A percentile compares a stretch with the other conserved stretches of the same genome.
Conservation (phyloP, 2,329 filamentous ascomycete genomes). For the Colletotrichum sojae region DNA sequence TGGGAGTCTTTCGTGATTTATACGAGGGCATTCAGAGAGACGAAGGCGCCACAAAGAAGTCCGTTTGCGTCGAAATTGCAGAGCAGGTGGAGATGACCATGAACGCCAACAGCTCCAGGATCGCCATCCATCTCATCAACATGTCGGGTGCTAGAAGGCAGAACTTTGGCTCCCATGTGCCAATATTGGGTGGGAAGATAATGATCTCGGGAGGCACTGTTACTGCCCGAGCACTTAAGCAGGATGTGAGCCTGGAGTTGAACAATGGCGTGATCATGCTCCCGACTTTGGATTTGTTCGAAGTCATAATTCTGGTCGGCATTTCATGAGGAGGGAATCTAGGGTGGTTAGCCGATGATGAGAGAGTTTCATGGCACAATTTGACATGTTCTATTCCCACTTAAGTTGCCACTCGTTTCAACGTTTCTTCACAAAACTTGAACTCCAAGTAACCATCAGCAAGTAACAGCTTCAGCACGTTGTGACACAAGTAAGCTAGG, state of each 20-base stretch:
- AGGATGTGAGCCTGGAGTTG: constrained; percentile 18
- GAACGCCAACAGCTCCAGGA: constrained; percentile 18
- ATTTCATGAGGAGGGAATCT: background rate
- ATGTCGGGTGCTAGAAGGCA: constrained; percentile 32
- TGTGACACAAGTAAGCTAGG: too few relatives aligned
- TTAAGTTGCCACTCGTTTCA: too few relatives aligned
- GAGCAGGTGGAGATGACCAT: constrained; percentile 38
- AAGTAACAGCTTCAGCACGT: too few relatives aligned
- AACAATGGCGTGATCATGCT: constrained; percentile 31
- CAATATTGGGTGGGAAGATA: constrained; percentile 17
- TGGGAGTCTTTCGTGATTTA: constrained; percentile 32
- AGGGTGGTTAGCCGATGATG: too few relatives aligned
- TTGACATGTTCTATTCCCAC: too few relatives aligned
- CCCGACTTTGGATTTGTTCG: constrained; percentile 35
- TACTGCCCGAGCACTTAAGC: constrained; percentile 14
- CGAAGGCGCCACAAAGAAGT: constrained; percentile 12
- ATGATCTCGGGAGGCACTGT: background rate
- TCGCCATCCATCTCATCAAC: too few relatives aligned
- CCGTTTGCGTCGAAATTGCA: constrained; percentile 20
- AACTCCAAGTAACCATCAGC: too few relatives aligned
- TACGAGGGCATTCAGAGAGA: constrained; percentile 17
- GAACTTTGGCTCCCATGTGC: constrained; percentile 36
- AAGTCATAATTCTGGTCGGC: constrained; percentile 25
- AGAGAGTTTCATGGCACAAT: too few relatives aligned
- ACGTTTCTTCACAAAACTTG: too few relatives aligned